These are phyloP conservation scores for Pichia exigua DNA, from an alignment of 805 yeast genomes.

Conservation along the genomic window DNA sequence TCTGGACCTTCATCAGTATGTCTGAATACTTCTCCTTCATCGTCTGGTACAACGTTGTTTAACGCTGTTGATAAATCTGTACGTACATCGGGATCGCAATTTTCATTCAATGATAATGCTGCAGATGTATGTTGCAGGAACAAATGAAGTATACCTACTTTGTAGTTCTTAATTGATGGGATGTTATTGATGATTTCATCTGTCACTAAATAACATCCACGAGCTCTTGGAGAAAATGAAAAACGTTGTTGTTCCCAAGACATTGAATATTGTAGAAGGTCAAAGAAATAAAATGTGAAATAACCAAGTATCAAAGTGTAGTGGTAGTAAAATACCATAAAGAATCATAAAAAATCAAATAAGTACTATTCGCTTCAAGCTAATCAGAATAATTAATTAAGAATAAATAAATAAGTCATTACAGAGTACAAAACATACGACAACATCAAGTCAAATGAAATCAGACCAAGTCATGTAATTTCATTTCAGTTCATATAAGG, in stretches of 20 bases:
- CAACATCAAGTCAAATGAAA: too few species aligned
- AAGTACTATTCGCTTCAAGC: too few species aligned
- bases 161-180: slow-evolving; percentile 52
- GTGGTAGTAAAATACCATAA: background rate
- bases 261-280: slow-evolving; percentile 3
- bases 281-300: background rate
- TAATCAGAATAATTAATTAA: too few species aligned
- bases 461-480: too few species aligned
- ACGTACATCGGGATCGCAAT: slow-evolving; percentile 74
- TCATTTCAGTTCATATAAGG: background rate
- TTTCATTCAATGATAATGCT: slow-evolving; percentile 68
- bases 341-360: too few species aligned
- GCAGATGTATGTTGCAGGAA: slow-evolving; percentile 79
- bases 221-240: slow-evolving; percentile 45
- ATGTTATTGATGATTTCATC: slow-evolving; percentile 50
- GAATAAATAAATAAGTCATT: background rate
- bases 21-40: slow-evolving; percentile 37
- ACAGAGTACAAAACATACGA: background rate
- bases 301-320: background rate
- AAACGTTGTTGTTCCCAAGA: slow-evolving; percentile 57
- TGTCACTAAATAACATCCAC: slow-evolving; percentile 67
- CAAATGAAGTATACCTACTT: slow-evolving; percentile 56
- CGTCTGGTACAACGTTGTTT: slow-evolving; percentile 63
- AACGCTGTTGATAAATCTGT: slow-evolving; percentile 57
- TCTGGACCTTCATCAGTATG: slow-evolving; percentile 77